These are phyloP conservation scores for Pseudogymnoascus sp. DNA, from an alignment of 2,329 filamentous ascomycete species.

Conservation along the genomic window DNA sequence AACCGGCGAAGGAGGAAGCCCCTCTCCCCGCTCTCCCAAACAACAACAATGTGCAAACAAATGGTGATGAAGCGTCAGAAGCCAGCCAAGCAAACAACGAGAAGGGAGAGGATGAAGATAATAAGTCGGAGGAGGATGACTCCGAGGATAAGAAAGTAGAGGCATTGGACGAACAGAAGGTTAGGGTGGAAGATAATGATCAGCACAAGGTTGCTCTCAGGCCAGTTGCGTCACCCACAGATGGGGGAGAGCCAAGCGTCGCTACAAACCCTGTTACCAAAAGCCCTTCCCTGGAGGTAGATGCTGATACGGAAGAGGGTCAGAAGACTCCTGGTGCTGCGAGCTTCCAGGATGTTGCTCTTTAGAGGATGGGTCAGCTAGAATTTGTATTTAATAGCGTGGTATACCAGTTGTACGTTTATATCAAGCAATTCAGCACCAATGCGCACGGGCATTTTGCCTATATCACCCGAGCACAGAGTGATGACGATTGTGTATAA, in stretches of 20 bases:
- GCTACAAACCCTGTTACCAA: not conserved
- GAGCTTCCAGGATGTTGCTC: constrained; percentile 56
- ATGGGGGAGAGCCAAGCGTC: constrained; percentile 21
- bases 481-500: not conserved
- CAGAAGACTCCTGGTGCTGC: constrained; percentile 43
- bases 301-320: constrained; percentile 8
- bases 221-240: constrained; percentile 27
- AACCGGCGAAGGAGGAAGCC: constrained; percentile 15
- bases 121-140: constrained; percentile 17
- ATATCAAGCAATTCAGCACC: constrained; percentile 3
- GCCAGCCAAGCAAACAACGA: not conserved
- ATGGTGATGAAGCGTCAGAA: constrained; percentile 18
- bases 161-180: constrained; percentile 46
- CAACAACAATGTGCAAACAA: constrained; percentile 18
- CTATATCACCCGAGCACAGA: not conserved
- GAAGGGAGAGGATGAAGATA: constrained; percentile 19
- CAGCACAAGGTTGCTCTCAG: constrained; percentile 45
- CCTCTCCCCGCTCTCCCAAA: constrained; percentile 17
- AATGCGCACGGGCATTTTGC: not conserved
- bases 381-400: constrained; percentile 8
- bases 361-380: constrained; percentile 31
- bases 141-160: constrained; percentile 24
- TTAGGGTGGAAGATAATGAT: constrained; percentile 46
- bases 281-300: constrained; percentile 5
- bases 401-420: constrained; percentile 8